These are phyloP conservation scores for Lachancea waltii DNA, from an alignment of 805 yeast species.

Conservation along the genomic window DNA sequence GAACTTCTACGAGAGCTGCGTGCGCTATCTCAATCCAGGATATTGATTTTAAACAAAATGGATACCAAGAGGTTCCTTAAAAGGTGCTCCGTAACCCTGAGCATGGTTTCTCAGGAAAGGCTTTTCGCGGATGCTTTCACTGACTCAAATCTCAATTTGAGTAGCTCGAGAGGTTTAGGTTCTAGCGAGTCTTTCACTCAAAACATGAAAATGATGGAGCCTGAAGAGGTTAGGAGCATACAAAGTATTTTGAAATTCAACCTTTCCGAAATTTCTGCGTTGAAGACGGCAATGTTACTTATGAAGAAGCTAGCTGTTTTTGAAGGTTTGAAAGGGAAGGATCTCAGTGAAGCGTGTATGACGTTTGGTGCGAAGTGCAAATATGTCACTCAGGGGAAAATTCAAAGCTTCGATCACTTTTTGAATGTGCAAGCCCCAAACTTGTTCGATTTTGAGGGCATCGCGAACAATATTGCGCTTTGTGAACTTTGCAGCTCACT, in stretches of 20 bases:
- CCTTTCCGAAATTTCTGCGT: constrained; percentile 16
- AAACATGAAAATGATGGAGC: constrained; percentile 20
- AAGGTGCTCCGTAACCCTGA: constrained; percentile 13
- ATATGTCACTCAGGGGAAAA: too few species aligned
- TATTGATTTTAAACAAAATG: constrained; percentile 10
- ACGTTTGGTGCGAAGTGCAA: constrained; percentile 1
- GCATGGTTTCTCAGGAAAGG: constrained; percentile 2
- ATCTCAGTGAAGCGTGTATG: constrained; percentile 12
- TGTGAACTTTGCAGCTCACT: constrained; percentile 16
- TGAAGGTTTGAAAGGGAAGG: constrained; percentile 17
- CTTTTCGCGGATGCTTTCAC: constrained; percentile 3
- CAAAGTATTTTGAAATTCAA: constrained; percentile 24
- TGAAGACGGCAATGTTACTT: constrained; percentile 11
- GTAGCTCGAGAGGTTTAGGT: too few species aligned
- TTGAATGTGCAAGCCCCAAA: too few species aligned
- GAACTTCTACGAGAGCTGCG: constrained; percentile 12
- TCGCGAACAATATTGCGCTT: constrained; percentile 13
- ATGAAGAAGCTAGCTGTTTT: constrained; percentile 21
- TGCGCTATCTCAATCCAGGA: constrained; percentile 9
- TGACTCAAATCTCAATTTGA: constrained; percentile 1
- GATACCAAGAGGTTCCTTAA: constrained; percentile 11
- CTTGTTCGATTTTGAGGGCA: constrained; percentile 2
- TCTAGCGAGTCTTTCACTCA: too few species aligned
- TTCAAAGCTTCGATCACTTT: too few species aligned
- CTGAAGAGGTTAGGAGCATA: constrained; percentile 25